A percentile compares a stretch with the other conserved stretches of the same genome.
Evolutionary conservation across 2,329 filamentous ascomycete species (phyloP).

Genomic region (Fusarium oxysporum): DNA sequence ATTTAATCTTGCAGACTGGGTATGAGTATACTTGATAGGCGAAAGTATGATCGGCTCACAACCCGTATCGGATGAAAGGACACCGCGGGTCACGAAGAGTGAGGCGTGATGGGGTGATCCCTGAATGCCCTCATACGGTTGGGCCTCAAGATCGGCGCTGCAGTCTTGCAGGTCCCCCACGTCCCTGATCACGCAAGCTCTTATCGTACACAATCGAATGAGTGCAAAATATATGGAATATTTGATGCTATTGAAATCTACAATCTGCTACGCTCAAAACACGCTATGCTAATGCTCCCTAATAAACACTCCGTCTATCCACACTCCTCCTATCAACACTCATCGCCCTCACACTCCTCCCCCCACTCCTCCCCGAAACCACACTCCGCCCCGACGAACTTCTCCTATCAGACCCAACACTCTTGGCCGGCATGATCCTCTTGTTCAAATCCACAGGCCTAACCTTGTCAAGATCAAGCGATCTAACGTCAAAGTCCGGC

Average conservation of each 20-base stretch:
- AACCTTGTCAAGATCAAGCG: constrained; percentile 22
- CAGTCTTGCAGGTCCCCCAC: neutral
- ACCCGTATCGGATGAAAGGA: neutral
- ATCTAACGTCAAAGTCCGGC: constrained; percentile 33
- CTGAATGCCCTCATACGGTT: neutral
- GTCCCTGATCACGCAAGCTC: neutral
- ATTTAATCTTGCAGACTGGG: fast-evolving
- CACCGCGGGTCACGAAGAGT: fast-evolving
- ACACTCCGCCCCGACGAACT: neutral
- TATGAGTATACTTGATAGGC: fast-evolving
- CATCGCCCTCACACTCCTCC: constrained; percentile 17
- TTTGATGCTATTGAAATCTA: neutral
- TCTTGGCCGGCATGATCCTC: constrained; percentile 16
- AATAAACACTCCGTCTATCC: constrained; percentile 12
- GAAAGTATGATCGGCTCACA: neutral
- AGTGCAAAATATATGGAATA: fast-evolving
- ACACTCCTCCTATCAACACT: constrained; percentile 23
- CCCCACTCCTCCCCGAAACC: neutral
- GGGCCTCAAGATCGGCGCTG: neutral
- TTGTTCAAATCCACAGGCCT: constrained; percentile 10
- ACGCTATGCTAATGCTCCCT: constrained; percentile 18
- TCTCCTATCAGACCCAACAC: neutral
- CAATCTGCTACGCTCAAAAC: neutral
- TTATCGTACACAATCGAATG: fast-evolving
- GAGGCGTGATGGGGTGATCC: neutral